A percentile compares a stretch with the other conserved stretches of the same genome.
These are phyloP conservation scores for Spathaspora sp. DNA, from an alignment of 1,139 yeast genomes.

Conservation along the genomic window DNA sequence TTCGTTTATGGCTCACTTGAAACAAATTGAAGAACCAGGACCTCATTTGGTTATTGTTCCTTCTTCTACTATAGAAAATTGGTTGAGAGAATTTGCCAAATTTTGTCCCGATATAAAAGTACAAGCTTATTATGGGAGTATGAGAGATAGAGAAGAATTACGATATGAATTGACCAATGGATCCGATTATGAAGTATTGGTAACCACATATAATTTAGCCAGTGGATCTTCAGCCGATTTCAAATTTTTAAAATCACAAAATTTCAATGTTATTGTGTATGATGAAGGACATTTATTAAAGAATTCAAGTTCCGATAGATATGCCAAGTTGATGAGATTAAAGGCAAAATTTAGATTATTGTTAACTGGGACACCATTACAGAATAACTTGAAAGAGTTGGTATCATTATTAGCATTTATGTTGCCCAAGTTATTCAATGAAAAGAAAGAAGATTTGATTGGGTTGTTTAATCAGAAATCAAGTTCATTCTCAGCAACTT, in stretches of 20 bases:
- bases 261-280: constrained; percentile 85
- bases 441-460: constrained; percentile 78
- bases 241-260: constrained; percentile 68
- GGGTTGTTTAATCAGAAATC: constrained; percentile 76
- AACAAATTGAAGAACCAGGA: constrained; percentile 86
- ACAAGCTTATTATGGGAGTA: constrained; percentile 92
- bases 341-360: constrained; percentile 78
- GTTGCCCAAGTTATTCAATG: constrained; percentile 77
- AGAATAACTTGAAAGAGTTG: constrained; percentile 84
- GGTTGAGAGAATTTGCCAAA: constrained; percentile 92
- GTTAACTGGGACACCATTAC: constrained; percentile 95
- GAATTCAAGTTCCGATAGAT: constrained; percentile 85
- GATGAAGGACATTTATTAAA: constrained; percentile 98
- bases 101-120: constrained; percentile 81
- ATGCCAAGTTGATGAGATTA: constrained; percentile 78
- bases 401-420: constrained; percentile 89
- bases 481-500: constrained; percentile 41
- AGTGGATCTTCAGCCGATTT: constrained; percentile 83
- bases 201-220: constrained; percentile 91
- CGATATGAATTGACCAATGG: constrained; percentile 62
- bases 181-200: constrained; percentile 81
- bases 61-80: constrained; percentile 92
- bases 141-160: constrained; percentile 79
- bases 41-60: constrained; percentile 96
- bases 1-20: constrained; percentile 84